Evolutionary conservation across 306 rosid genomes (phyloP).

Genomic region (Macrotyloma uniflorum): DNA sequence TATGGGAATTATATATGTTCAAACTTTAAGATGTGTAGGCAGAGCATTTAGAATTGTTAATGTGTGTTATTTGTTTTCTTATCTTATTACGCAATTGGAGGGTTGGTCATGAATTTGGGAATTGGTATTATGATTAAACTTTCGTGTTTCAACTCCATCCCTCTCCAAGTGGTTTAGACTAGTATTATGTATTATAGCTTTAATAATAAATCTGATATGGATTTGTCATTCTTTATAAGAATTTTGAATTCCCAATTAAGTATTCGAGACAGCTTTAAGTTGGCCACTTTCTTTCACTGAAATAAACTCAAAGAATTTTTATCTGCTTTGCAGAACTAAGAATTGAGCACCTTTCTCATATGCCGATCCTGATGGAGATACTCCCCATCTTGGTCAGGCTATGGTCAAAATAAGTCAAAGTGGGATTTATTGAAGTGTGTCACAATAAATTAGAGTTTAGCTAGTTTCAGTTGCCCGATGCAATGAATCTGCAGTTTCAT

Average conservation of each 20-base stretch:
- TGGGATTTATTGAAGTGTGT: background rate
- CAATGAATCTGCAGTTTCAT: slow-evolving; percentile 27
- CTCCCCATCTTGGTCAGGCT: slow-evolving; percentile 9
- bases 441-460: slow-evolving; percentile 14
- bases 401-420: slow-evolving; percentile 9
- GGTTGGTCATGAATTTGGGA: slow-evolving; percentile 7
- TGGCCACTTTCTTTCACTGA: slow-evolving; percentile 1
- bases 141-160: background rate
- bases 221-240: background rate
- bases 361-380: slow-evolving; percentile 30
- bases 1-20: background rate
- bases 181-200: background rate
- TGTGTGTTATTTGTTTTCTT: slow-evolving; percentile 16
- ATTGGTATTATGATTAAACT: slow-evolving; percentile 6
- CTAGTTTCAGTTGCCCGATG: slow-evolving; percentile 19
- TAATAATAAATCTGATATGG: background rate
- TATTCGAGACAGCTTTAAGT: slow-evolving; percentile 9
- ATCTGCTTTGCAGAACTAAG: slow-evolving; percentile 19
- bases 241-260: background rate
- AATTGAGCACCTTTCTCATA: slow-evolving; percentile 3
- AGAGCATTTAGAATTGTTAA: slow-evolving; percentile 1
- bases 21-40: slow-evolving; percentile 9
- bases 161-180: background rate
- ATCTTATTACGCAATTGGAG: slow-evolving; percentile 15
- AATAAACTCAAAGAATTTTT: background rate